phyloP scores from a whole-genome alignment of 2,329 filamentous ascomycete genomes.

The Diplodia scrobiculata region DNA sequence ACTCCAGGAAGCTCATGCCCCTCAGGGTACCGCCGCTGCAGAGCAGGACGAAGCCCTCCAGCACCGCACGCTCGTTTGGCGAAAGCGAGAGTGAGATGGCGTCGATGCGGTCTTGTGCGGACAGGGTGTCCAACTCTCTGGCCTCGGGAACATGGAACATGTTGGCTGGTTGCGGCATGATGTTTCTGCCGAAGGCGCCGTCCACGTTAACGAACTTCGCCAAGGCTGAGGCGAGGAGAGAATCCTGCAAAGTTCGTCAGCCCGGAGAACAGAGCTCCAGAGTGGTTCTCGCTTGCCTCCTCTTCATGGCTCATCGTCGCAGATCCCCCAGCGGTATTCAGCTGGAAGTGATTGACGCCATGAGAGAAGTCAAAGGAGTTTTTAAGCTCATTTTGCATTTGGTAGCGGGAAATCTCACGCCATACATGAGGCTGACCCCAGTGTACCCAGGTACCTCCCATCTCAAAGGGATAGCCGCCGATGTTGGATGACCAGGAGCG shows the following conservation, averaged over 20 bases:
- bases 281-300: constrained; percentile 36
- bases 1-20: constrained; percentile 52
- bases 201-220: constrained; percentile 54
- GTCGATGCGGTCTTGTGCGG: constrained; percentile 48
- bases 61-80: constrained; percentile 45
- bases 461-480: constrained; percentile 41
- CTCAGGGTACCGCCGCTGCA: constrained; percentile 50
- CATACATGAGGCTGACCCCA: constrained; percentile 37
- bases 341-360: constrained; percentile 49
- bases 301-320: constrained; percentile 49
- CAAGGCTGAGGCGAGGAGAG: constrained; percentile 40
- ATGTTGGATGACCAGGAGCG: constrained; percentile 48
- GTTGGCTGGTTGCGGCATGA: constrained; percentile 49
- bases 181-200: constrained; percentile 43
- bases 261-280: too few relatives aligned
- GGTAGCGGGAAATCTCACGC: constrained; percentile 52
- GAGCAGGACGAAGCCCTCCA: constrained; percentile 50
- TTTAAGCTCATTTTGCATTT: constrained; percentile 40
- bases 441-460: constrained; percentile 51
- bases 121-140: constrained; percentile 39
- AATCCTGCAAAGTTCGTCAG: constrained; percentile 35
- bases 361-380: constrained; percentile 47
- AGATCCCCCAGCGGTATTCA: constrained; percentile 40
- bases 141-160: constrained; percentile 33
- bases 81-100: constrained; percentile 47